A percentile compares a stretch with the other conserved stretches of the same genome.
Evolutionary conservation across 345 rosid genomes (phyloP).

Genomic region (Trapa bicornis): DNA sequence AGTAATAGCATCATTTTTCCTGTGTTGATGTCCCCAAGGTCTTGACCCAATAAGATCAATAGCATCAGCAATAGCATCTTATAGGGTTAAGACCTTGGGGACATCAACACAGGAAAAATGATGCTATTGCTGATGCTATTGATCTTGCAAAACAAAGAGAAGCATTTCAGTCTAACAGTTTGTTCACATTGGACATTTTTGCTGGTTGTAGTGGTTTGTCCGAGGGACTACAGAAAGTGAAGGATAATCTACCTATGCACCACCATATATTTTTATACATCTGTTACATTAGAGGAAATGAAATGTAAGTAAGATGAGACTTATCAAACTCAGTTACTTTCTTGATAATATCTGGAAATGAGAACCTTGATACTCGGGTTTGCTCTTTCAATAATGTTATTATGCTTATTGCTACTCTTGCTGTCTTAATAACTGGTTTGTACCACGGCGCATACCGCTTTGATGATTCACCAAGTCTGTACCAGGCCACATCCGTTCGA

Average conservation of each 20-base stretch:
- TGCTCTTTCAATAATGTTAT: conserved; percentile 49
- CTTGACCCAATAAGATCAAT: conserved; percentile 25
- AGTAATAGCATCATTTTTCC: conserved; percentile 26
- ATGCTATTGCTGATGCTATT: conserved; percentile 21
- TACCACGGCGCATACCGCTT: conserved; percentile 73
- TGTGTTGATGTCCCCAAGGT: conserved; percentile 57
- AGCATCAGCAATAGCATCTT: too few species aligned
- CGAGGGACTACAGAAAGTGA: conserved; percentile 70
- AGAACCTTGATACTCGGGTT: conserved; percentile 42
- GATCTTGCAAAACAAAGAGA: conserved; percentile 33
- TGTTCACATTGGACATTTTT: conserved; percentile 51
- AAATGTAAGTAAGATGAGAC: conserved; percentile 43
- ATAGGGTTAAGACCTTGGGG: conserved; percentile 27
- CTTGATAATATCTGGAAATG: conserved; percentile 43
- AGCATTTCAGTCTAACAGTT: conserved; percentile 21
- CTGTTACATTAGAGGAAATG: conserved; percentile 43
- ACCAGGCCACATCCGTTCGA: too few species aligned
- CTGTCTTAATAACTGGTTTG: conserved; percentile 56
- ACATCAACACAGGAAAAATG: conserved; percentile 37
- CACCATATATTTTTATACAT: conserved; percentile 56
- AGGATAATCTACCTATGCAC: conserved; percentile 72
- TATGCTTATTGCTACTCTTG: conserved; percentile 52
- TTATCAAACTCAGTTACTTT: conserved; percentile 36
- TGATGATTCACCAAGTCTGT: conserved; percentile 77
- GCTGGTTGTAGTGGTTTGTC: conserved; percentile 88